Conservation (phyloP, 2,329 filamentous ascomycete genomes). For the Beauveria sp. region DNA sequence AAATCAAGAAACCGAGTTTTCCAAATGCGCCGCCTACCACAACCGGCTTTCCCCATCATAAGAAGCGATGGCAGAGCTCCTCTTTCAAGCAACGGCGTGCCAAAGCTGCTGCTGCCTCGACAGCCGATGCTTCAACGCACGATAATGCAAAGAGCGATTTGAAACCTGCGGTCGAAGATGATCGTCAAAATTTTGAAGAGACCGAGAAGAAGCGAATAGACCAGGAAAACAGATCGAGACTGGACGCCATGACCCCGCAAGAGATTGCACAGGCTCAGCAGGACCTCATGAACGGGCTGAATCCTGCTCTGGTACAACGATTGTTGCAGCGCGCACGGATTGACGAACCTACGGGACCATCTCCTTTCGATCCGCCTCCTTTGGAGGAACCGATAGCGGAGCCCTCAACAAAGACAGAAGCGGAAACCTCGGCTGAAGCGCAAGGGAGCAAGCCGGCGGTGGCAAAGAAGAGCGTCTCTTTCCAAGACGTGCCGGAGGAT, state of each 20-base stretch:
- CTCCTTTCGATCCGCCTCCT: slow-evolving; percentile 33
- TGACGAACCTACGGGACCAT: slow-evolving; percentile 46
- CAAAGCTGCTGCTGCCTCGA: slow-evolving; percentile 13
- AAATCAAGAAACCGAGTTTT: slow-evolving; percentile 53
- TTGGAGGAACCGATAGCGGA: slow-evolving; percentile 13
- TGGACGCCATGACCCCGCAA: slow-evolving; percentile 70
- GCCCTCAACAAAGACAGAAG: neutral
- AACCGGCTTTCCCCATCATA: slow-evolving; percentile 83
- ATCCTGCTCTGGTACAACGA: slow-evolving; percentile 67
- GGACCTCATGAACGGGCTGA: slow-evolving; percentile 72
- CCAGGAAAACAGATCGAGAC: slow-evolving; percentile 65
- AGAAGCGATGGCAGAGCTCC: slow-evolving; percentile 64
- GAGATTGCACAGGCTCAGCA: slow-evolving; percentile 75
- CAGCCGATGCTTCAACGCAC: neutral
- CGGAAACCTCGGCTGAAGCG: neutral
- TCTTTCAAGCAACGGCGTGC: slow-evolving; percentile 62
- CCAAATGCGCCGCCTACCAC: slow-evolving; percentile 36
- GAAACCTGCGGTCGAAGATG: slow-evolving; percentile 7
- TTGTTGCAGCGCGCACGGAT: slow-evolving; percentile 71
- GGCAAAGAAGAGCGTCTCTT: slow-evolving; percentile 19
- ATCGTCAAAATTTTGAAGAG: slow-evolving; percentile 25
- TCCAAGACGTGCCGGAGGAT: slow-evolving; percentile 16
- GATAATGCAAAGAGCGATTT: neutral
- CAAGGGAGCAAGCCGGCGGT: slow-evolving; percentile 7
- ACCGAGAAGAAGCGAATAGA: slow-evolving; percentile 69